These are phyloP conservation scores for Lasiosphaeria miniovina DNA, from an alignment of 495 filamentous ascomycete species.

Conservation along the genomic window DNA sequence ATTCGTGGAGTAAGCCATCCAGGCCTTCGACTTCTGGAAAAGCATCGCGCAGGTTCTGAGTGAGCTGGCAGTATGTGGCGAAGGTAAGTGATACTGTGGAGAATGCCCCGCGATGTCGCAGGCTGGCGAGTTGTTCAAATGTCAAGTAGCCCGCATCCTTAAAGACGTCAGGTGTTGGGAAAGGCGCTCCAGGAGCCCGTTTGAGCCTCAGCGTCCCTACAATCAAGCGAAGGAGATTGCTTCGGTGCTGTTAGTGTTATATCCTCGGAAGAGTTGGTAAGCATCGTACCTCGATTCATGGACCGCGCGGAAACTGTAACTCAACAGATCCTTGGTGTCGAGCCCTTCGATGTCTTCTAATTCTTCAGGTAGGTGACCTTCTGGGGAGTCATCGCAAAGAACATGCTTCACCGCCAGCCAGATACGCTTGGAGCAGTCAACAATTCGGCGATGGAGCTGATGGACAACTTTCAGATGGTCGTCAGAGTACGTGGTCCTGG, in stretches of 20 bases:
- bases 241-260: conserved; percentile 24
- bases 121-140: conserved; percentile 75
- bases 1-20: conserved; percentile 45
- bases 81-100: conserved; percentile 90
- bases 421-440: conserved; percentile 56
- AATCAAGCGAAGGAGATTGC: conserved; percentile 57
- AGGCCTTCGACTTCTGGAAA: conserved; percentile 32
- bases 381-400: conserved; percentile 87
- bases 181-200: conserved; percentile 31
- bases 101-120: conserved; percentile 91
- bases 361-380: conserved; percentile 77
- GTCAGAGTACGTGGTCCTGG: conserved; percentile 27
- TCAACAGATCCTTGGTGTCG: conserved; percentile 81
- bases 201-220: conserved; percentile 40
- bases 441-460: conserved; percentile 52
- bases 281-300: conserved; percentile 76
- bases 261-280: conserved; percentile 9
- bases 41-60: conserved; percentile 40
- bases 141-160: conserved; percentile 61
- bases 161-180: conserved; percentile 44
- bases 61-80: conserved; percentile 65
- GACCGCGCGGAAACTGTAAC: conserved; percentile 88
- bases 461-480: conserved; percentile 39
- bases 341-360: conserved; percentile 63
- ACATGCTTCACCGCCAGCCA: conserved; percentile 73